A percentile compares a stretch with the other conserved stretches of the same genome.
Conservation (phyloP, 768 basidiomycete genomes). For the Paxillus involutus region DNA sequence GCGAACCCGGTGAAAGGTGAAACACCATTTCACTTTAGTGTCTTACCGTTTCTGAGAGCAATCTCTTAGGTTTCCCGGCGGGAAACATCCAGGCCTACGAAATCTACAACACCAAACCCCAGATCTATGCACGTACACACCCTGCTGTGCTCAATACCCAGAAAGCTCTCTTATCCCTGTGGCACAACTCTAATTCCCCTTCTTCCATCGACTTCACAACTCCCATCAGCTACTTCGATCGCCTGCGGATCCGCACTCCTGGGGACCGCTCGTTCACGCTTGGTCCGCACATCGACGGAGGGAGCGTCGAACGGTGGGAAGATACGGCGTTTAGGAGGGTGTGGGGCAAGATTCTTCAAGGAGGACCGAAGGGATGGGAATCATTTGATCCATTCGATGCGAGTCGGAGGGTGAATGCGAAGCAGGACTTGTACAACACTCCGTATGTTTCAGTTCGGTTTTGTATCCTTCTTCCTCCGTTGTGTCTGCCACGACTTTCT, state of each 20-base stretch:
- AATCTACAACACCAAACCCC: constrained; percentile 65
- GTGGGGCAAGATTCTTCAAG: constrained; percentile 44
- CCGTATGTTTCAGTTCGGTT: constrained; percentile 34
- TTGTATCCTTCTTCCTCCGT: constrained; percentile 7
- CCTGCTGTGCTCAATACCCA: constrained; percentile 58
- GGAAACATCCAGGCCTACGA: constrained; percentile 74
- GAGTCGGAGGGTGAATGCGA: constrained; percentile 45
- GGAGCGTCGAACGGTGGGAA: constrained; percentile 57
- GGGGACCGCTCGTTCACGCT: constrained; percentile 69
- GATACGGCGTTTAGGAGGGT: constrained; percentile 42
- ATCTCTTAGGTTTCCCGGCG: constrained; percentile 56
- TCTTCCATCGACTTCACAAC: constrained; percentile 43
- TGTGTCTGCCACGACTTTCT: neutral
- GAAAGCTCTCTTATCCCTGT: constrained; percentile 54
- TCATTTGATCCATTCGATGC: constrained; percentile 53
- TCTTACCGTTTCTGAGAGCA: neutral
- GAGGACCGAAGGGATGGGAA: constrained; percentile 40
- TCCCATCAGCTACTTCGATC: constrained; percentile 77
- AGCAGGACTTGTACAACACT: constrained; percentile 61
- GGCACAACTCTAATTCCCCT: constrained; percentile 39
- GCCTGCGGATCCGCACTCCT: constrained; percentile 69
- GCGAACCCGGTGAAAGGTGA: constrained; percentile 54
- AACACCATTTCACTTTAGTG: neutral
- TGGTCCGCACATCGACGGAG: constrained; percentile 59
- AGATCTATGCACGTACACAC: constrained; percentile 70